Evolutionary conservation across 768 basidiomycete genomes (phyloP).

Genomic region (Tulasnella sp.): DNA sequence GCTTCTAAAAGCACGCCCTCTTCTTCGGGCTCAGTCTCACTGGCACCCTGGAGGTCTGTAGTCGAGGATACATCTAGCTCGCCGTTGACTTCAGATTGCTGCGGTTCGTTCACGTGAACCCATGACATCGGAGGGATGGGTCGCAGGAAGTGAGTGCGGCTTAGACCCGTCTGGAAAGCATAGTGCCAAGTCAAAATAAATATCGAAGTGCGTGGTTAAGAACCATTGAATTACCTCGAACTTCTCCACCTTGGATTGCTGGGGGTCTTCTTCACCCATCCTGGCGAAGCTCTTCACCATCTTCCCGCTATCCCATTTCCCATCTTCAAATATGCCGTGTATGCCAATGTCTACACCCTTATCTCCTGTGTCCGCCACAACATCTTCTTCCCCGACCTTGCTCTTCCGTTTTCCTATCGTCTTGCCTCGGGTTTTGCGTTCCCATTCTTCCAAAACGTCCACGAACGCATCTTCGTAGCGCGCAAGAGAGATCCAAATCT

Average conservation of each 20-base stretch:
- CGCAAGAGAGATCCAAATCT: conserved; percentile 71
- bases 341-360: conserved; percentile 38
- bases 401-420: conserved; percentile 40
- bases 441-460: conserved; percentile 59
- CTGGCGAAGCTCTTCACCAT: conserved; percentile 75
- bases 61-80: conserved; percentile 26
- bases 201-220: not conserved
- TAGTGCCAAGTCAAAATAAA: not conserved
- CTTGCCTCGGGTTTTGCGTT: conserved; percentile 48
- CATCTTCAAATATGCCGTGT: conserved; percentile 47
- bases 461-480: conserved; percentile 74
- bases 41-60: conserved; percentile 22
- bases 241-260: conserved; percentile 30
- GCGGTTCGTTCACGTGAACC: conserved; percentile 28
- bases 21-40: conserved; percentile 22
- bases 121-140: conserved; percentile 31
- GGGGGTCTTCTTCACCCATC: conserved; percentile 46
- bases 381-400: not conserved
- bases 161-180: not conserved
- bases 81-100: not conserved
- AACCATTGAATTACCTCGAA: not conserved
- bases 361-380: conserved; percentile 39
- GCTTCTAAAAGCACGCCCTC: conserved; percentile 60
- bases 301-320: conserved; percentile 67
- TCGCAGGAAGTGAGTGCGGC: conserved; percentile 29